Evolutionary conservation across 2,329 filamentous ascomycete species (phyloP).

Genomic region (Aspergillus sclerotialis): DNA sequence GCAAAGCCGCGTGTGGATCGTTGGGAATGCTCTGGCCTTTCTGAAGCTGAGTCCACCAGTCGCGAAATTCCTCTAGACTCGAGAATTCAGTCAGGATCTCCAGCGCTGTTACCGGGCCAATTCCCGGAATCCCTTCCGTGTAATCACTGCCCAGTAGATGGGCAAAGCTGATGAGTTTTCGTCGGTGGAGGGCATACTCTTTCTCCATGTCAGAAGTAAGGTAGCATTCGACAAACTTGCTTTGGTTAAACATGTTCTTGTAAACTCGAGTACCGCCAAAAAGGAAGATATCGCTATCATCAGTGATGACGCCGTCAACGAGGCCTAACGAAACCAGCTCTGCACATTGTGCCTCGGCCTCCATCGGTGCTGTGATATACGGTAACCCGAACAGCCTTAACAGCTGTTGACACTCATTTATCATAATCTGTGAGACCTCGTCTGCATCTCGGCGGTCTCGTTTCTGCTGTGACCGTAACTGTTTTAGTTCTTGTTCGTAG

Average conservation of each 20-base stretch:
- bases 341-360: constrained; percentile 95
- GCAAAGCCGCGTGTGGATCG: constrained; percentile 59
- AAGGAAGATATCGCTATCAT: constrained; percentile 93
- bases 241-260: constrained; percentile 99
- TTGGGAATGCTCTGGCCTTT: constrained; percentile 52
- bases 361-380: constrained; percentile 97
- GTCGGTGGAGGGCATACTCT: constrained; percentile 79
- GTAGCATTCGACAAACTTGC: constrained; percentile 97
- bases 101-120: constrained; percentile 89
- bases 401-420: constrained; percentile 87
- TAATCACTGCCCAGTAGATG: constrained; percentile 93
- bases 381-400: constrained; percentile 86
- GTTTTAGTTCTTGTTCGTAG: constrained; percentile 81
- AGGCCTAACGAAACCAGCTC: constrained; percentile 79
- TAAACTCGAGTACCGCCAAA: constrained; percentile 95
- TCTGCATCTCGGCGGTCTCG: constrained; percentile 94
- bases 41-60: constrained; percentile 84
- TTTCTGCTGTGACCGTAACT: constrained; percentile 87
- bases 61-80: constrained; percentile 63
- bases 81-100: constrained; percentile 91
- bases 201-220: constrained; percentile 74
- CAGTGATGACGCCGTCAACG: constrained; percentile 95
- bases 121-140: constrained; percentile 80
- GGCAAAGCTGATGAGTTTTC: constrained; percentile 80
- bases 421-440: constrained; percentile 94